Conservation (phyloP, 805 yeast genomes). For the Komagataella pastoris region DNA sequence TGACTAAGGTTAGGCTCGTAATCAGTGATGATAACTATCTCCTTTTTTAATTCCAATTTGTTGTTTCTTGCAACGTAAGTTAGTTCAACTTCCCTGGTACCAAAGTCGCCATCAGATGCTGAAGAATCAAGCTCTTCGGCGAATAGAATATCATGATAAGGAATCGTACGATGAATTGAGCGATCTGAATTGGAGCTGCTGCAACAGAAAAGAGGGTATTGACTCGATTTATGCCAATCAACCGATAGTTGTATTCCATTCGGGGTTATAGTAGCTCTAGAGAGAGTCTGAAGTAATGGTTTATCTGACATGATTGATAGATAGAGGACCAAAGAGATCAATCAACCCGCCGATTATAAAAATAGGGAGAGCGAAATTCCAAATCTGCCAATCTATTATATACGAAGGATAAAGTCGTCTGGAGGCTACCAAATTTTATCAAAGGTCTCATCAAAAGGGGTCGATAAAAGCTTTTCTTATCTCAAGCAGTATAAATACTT, state of each 20-base stretch:
- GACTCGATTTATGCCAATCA: background rate
- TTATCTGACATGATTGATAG: background rate
- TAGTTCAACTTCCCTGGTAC: background rate
- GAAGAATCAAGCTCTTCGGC: background rate
- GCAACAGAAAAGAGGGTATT: background rate
- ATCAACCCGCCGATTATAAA: background rate
- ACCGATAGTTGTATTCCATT: background rate
- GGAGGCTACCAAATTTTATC: background rate
- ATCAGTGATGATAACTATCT: background rate
- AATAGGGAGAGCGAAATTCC: background rate
- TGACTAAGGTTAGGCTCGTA: background rate
- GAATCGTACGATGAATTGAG: background rate
- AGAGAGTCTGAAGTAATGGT: background rate
- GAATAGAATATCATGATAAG: background rate
- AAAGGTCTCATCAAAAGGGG: background rate
- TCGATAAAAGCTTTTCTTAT: background rate
- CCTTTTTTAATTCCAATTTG: background rate
- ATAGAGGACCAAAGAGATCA: background rate
- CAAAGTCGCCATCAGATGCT: background rate
- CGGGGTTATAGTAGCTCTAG: background rate
- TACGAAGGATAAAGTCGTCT: too few species aligned
- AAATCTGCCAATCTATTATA: background rate
- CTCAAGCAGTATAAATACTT: background rate
- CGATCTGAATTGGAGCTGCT: background rate
- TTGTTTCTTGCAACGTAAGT: background rate